Percentiles rank a stretch among this genome's conserved stretches.
Evolutionary conservation across 495 filamentous ascomycete species (phyloP).

Genomic region (Pyrenula massariospora): DNA sequence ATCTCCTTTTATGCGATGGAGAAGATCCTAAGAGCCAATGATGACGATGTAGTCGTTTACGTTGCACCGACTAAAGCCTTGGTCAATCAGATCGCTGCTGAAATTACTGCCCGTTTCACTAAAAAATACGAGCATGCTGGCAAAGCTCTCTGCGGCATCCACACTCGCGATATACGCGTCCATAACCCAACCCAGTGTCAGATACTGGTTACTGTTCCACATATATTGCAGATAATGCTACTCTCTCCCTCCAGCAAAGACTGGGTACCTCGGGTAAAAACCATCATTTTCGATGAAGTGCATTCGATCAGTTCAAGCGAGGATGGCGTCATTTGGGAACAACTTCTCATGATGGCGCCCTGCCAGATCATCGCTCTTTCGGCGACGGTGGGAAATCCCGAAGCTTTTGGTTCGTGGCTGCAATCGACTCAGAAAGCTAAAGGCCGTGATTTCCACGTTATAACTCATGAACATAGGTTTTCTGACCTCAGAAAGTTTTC

Average conservation of each 20-base stretch:
- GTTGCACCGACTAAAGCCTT: conserved; percentile 74
- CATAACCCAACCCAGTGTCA: conserved; percentile 62
- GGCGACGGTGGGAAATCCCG: conserved; percentile 67
- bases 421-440: conserved; percentile 41
- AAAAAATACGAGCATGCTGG: conserved; percentile 45
- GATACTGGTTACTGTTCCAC: conserved; percentile 64
- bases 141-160: conserved; percentile 66
- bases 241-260: conserved; percentile 51
- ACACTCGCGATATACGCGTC: conserved; percentile 61
- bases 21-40: conserved; percentile 50
- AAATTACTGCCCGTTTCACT: conserved; percentile 55
- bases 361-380: conserved; percentile 74
- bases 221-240: conserved; percentile 71
- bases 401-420: conserved; percentile 60
- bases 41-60: conserved; percentile 63
- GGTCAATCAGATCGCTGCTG: conserved; percentile 74
- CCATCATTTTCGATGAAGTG: conserved; percentile 79
- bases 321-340: conserved; percentile 73
- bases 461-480: conserved; percentile 54
- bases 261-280: conserved; percentile 53
- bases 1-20: conserved; percentile 72
- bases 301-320: conserved; percentile 69
- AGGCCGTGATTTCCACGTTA: conserved; percentile 48
- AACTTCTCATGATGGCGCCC: conserved; percentile 59
- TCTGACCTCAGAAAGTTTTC: conserved; percentile 64